phyloP scores from a whole-genome alignment of 768 basidiomycete genomes.

The Pulveroboletus sp. region DNA sequence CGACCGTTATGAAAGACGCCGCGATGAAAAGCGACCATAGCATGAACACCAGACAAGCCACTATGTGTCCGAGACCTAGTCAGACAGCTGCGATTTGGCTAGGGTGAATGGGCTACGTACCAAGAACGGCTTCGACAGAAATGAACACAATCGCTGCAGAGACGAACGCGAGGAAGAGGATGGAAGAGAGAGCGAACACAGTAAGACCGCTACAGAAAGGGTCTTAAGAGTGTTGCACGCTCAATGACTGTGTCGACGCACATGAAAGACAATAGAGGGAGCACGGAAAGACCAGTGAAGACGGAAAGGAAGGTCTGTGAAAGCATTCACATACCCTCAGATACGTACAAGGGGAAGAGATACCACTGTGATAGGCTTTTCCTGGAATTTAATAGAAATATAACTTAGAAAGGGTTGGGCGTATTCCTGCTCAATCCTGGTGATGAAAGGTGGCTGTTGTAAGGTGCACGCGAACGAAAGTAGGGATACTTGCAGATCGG shows the following conservation, averaged over 20 bases:
- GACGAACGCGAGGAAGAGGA: slow-evolving; percentile 35
- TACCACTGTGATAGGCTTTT: slow-evolving; percentile 27
- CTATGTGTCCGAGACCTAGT: slow-evolving; percentile 17
- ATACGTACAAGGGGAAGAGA: background rate
- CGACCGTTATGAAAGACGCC: slow-evolving; percentile 32
- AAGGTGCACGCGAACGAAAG: background rate
- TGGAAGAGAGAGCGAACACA: slow-evolving; percentile 34
- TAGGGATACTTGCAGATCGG: slow-evolving; percentile 22
- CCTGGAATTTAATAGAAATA: slow-evolving; percentile 16
- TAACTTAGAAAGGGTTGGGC: slow-evolving; percentile 37
- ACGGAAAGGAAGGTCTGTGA: slow-evolving; percentile 39
- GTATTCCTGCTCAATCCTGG: slow-evolving; percentile 42
- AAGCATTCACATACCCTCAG: slow-evolving; percentile 5
- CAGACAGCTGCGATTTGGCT: background rate
- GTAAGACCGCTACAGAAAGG: slow-evolving; percentile 25
- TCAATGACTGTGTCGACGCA: slow-evolving; percentile 22
- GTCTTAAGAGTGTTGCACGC: slow-evolving; percentile 4
- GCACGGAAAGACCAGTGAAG: slow-evolving; percentile 35
- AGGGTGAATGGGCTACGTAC: slow-evolving; percentile 14
- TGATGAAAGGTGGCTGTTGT: background rate
- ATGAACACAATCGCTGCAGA: slow-evolving; percentile 31
- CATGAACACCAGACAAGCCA: slow-evolving; percentile 30
- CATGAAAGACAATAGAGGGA: slow-evolving; percentile 36
- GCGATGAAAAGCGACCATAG: slow-evolving; percentile 31
- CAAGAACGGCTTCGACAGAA: slow-evolving; percentile 25